phyloP scores from a whole-genome alignment of 352 stramenopile species.

The Phytophthora citrophthora region DNA sequence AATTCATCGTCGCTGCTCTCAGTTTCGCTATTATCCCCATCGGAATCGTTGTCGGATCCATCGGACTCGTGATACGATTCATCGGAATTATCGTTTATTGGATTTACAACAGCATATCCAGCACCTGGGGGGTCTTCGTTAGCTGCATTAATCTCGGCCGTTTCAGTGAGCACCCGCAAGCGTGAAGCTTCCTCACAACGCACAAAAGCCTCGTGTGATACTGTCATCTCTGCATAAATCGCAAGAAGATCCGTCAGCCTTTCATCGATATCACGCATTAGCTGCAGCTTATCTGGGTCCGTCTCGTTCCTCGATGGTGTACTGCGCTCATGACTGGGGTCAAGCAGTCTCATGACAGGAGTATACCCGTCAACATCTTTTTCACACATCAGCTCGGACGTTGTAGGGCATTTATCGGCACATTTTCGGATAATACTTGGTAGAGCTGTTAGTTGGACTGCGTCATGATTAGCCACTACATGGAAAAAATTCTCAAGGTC shows the following conservation, averaged over 20 bases:
- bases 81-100: background rate
- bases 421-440: slow-evolving; percentile 47
- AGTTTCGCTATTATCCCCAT: slow-evolving; percentile 18
- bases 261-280: slow-evolving; percentile 39
- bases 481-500: slow-evolving; percentile 70
- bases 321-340: slow-evolving; percentile 27
- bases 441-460: slow-evolving; percentile 23
- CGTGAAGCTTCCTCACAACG: slow-evolving; percentile 34
- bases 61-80: slow-evolving; percentile 6
- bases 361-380: slow-evolving; percentile 56
- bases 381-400: slow-evolving; percentile 48
- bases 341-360: slow-evolving; percentile 60
- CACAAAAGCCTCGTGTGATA: slow-evolving; percentile 40
- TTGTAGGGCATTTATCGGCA: slow-evolving; percentile 38
- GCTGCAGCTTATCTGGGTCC: slow-evolving; percentile 47
- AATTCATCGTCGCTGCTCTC: slow-evolving; percentile 12
- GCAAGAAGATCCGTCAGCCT: slow-evolving; percentile 54
- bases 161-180: slow-evolving; percentile 7
- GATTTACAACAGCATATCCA: background rate
- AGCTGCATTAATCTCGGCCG: slow-evolving; percentile 4
- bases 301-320: slow-evolving; percentile 29
- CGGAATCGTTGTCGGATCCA: slow-evolving; percentile 4
- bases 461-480: slow-evolving; percentile 43
- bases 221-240: slow-evolving; percentile 59
- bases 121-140: background rate